Evolutionary conservation across 2,329 filamentous ascomycete species (phyloP).

Genomic region (Dendryphion nanum): DNA sequence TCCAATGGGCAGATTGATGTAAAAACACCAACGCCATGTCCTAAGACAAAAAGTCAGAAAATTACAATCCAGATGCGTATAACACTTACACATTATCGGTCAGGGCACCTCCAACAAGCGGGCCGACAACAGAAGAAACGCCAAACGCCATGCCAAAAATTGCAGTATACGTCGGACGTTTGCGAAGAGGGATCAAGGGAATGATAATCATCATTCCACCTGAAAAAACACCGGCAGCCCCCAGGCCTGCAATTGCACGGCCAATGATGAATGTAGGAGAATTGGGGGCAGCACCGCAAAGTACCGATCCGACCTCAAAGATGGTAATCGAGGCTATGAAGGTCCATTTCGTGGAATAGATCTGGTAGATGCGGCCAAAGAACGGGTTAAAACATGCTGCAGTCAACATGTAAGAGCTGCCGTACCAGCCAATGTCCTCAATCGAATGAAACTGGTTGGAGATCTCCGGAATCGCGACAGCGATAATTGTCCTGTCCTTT

Average conservation of each 20-base stretch:
- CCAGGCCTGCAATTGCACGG: slow-evolving; percentile 36
- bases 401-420: slow-evolving; percentile 26
- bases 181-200: slow-evolving; percentile 37
- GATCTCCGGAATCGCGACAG: slow-evolving; percentile 47
- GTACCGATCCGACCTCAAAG: slow-evolving; percentile 41
- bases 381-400: slow-evolving; percentile 11
- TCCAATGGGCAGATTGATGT: slow-evolving; percentile 18
- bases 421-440: slow-evolving; percentile 51
- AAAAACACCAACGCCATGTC: slow-evolving; percentile 5
- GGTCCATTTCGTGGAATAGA: slow-evolving; percentile 36
- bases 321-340: slow-evolving; percentile 37
- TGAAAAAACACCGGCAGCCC: slow-evolving; percentile 34
- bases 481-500: slow-evolving; percentile 29
- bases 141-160: slow-evolving; percentile 15
- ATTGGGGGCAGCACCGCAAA: slow-evolving; percentile 35
- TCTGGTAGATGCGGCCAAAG: slow-evolving; percentile 40
- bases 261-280: slow-evolving; percentile 36
- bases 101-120: slow-evolving; percentile 38
- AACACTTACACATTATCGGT: slow-evolving; percentile 35
- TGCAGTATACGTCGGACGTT: slow-evolving; percentile 36
- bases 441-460: slow-evolving; percentile 47
- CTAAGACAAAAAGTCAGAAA: no score
- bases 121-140: slow-evolving; percentile 28
- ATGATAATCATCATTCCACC: slow-evolving; percentile 33
- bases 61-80: no score